phyloP scores from a whole-genome alignment of 2,329 filamentous ascomycete genomes.

The Bertia moriformis region DNA sequence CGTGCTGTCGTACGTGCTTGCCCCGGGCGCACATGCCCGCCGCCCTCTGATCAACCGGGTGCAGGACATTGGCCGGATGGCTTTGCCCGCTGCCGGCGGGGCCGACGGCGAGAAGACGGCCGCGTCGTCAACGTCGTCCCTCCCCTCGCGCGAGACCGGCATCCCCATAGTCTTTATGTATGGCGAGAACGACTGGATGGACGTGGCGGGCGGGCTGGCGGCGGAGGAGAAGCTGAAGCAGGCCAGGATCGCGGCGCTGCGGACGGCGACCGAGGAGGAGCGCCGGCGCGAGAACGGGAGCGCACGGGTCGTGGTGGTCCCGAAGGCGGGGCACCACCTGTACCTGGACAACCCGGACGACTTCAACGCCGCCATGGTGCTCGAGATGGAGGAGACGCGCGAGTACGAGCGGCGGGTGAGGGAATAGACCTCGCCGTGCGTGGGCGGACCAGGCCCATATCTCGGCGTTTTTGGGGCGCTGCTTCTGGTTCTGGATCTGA shows the following conservation, averaged over 20 bases:
- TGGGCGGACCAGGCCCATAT: too few relatives aligned
- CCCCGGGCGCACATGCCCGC: slow-evolving; percentile 82
- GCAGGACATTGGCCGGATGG: slow-evolving; percentile 69
- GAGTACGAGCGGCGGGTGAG: slow-evolving; percentile 13
- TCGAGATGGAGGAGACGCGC: slow-evolving; percentile 33
- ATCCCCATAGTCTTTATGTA: slow-evolving; percentile 87
- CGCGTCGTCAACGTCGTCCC: slow-evolving; percentile 2
- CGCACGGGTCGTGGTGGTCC: slow-evolving; percentile 68
- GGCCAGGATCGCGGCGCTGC: slow-evolving; percentile 43
- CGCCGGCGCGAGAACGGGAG: slow-evolving; percentile 60
- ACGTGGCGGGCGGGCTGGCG: slow-evolving; percentile 70
- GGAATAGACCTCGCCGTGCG: too few relatives aligned
- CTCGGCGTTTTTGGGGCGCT: too few relatives aligned
- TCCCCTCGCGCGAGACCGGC: slow-evolving; percentile 38
- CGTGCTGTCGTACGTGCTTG: slow-evolving; percentile 79
- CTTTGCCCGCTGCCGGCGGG: slow-evolving; percentile 4
- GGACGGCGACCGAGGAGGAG: slow-evolving; percentile 52
- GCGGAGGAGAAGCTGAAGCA: slow-evolving; percentile 67
- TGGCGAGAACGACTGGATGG: slow-evolving; percentile 98
- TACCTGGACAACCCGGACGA: slow-evolving; percentile 44
- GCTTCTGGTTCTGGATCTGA: too few relatives aligned
- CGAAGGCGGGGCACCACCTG: slow-evolving; percentile 41
- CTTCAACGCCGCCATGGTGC: slow-evolving; percentile 35
- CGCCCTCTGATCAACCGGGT: slow-evolving; percentile 78
- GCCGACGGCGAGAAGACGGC: neutral